phyloP scores from a whole-genome alignment of 2,329 filamentous ascomycete genomes.

The Aspergillus ustus region DNA sequence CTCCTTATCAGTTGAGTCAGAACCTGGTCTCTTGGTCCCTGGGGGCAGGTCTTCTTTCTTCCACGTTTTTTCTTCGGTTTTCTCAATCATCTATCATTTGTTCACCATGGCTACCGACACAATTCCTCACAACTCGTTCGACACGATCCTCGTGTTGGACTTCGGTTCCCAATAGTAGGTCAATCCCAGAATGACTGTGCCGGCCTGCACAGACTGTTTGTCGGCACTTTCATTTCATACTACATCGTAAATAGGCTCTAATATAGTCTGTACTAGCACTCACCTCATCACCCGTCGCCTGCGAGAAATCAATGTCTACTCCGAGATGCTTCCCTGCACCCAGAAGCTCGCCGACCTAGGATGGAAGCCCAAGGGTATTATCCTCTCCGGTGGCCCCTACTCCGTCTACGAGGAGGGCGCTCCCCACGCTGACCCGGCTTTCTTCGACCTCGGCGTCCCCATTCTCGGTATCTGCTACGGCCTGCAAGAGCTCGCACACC shows the following conservation, averaged over 20 bases:
- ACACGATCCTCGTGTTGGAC: conserved; percentile 74
- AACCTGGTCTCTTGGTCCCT: conserved; percentile 10
- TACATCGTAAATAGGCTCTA: background rate
- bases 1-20: conserved; percentile 16
- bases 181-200: background rate
- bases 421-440: conserved; percentile 78
- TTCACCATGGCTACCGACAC: conserved; percentile 24
- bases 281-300: conserved; percentile 53
- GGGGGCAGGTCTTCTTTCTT: conserved; percentile 13
- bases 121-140: conserved; percentile 45
- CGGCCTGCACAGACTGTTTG: background rate
- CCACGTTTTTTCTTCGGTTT: background rate
- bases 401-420: conserved; percentile 82
- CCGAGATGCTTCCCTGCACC: conserved; percentile 86
- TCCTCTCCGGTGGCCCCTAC: conserved; percentile 58
- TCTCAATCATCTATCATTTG: background rate
- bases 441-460: conserved; percentile 75
- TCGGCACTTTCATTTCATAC: background rate
- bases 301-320: conserved; percentile 79
- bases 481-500: conserved; percentile 74
- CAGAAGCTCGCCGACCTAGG: conserved; percentile 76
- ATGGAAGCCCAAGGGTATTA: conserved; percentile 81
- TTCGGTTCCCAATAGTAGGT: conserved; percentile 56
- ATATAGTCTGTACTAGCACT: conserved; percentile 14
- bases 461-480: conserved; percentile 67